Percentiles rank a stretch among this genome's conserved stretches.
Conservation (phyloP, 2,329 filamentous ascomycete genomes). For the Coccinonectria pachysandricola region DNA sequence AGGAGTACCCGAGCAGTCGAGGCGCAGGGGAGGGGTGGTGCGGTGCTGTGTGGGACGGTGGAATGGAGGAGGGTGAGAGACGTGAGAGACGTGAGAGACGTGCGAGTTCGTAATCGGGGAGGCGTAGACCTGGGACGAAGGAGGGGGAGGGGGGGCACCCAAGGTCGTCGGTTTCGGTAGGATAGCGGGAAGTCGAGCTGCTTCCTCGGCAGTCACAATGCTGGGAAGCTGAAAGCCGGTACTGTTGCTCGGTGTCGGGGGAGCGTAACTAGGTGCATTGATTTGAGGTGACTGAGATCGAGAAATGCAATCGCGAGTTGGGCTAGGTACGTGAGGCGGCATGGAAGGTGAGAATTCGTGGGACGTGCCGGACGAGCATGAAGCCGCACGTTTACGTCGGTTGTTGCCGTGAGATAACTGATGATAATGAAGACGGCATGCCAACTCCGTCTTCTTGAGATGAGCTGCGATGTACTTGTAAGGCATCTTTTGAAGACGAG, state of each 20-base stretch:
- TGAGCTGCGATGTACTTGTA: conserved; percentile 84
- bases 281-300: conserved; percentile 39
- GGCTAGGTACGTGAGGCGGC: conserved; percentile 37
- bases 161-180: conserved; percentile 54
- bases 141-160: conserved; percentile 29
- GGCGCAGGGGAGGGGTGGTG: conserved; percentile 39
- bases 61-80: conserved; percentile 30
- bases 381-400: conserved; percentile 66
- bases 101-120: conserved; percentile 35
- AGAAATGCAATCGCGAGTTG: conserved; percentile 37
- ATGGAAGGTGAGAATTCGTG: conserved; percentile 40
- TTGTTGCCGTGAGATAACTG: conserved; percentile 75
- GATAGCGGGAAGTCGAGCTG: conserved; percentile 48
- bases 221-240: conserved; percentile 40
- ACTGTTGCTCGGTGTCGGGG: conserved; percentile 34
- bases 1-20: conserved; percentile 46
- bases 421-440: conserved; percentile 79
- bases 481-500: conserved; percentile 77
- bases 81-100: conserved; percentile 28
- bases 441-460: conserved; percentile 78
- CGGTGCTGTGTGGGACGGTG: conserved; percentile 23
- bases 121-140: conserved; percentile 30
- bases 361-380: conserved; percentile 54
- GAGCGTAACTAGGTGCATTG: conserved; percentile 33
- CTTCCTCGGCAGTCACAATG: conserved; percentile 34